phyloP scores from a whole-genome alignment of 129 eudicot genomes.

The Silybum marianum region DNA sequence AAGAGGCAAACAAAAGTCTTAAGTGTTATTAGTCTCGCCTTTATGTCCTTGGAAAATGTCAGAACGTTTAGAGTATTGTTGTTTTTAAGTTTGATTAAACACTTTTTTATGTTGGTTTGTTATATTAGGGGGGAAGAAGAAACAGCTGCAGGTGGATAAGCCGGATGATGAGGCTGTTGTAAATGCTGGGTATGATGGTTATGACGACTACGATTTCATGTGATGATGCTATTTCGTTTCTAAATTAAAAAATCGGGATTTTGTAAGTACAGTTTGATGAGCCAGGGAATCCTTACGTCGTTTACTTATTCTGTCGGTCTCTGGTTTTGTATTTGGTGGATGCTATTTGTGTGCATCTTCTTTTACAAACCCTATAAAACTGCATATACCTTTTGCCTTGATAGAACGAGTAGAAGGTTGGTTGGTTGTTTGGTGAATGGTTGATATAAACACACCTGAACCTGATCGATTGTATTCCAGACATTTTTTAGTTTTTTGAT shows the following conservation, averaged over 20 bases:
- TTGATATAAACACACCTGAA: slow-evolving; percentile 13
- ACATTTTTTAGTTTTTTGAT: not conserved
- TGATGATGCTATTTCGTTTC: slow-evolving; percentile 41
- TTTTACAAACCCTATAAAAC: not conserved
- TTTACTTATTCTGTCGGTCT: slow-evolving; percentile 3
- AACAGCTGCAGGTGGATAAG: slow-evolving; percentile 73
- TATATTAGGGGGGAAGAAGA: slow-evolving; percentile 80
- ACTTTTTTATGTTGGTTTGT: not conserved
- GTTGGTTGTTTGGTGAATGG: slow-evolving; percentile 17
- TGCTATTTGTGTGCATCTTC: slow-evolving; percentile 9
- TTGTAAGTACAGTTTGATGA: slow-evolving; percentile 43
- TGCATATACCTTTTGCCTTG: slow-evolving; percentile 30
- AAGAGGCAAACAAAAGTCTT: no score
- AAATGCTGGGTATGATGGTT: slow-evolving; percentile 51
- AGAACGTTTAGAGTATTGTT: no score
- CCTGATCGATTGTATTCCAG: slow-evolving; percentile 23
- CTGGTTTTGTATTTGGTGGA: slow-evolving; percentile 37
- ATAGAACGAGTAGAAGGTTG: not conserved
- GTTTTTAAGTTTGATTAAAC: no score
- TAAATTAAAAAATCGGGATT: slow-evolving; percentile 31
- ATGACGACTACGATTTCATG: slow-evolving; percentile 88
- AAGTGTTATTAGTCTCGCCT: no score
- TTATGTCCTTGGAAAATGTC: no score
- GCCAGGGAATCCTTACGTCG: slow-evolving; percentile 16
- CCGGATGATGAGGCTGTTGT: slow-evolving; percentile 72